phyloP scores from a whole-genome alignment of 129 eudicot genomes.

The Chrysanthemum lavandulifolium region DNA sequence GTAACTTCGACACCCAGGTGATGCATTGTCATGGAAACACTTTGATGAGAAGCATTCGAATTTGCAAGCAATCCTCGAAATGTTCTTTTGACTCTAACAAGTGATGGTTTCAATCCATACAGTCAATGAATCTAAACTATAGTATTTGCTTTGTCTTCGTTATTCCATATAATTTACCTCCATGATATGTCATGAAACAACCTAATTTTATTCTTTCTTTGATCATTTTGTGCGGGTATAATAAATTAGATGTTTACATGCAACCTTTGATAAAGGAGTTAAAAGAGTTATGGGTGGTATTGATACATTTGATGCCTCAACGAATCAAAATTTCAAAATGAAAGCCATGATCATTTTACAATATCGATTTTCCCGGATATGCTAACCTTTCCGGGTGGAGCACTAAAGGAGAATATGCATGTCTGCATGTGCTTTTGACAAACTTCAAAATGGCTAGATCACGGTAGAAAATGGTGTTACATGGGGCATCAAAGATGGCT shows the following conservation, averaged over 20 bases:
- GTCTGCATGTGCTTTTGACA: no score
- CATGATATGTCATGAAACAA: constrained; percentile 1
- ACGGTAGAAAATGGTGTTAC: no score
- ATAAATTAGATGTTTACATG: not conserved
- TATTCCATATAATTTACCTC: not conserved
- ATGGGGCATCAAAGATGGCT: no score
- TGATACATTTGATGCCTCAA: no score
- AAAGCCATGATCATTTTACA: no score
- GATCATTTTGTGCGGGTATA: not conserved
- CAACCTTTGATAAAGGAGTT: no score
- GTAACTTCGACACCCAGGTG: not conserved
- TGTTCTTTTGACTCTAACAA: not conserved
- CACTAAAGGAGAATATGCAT: no score
- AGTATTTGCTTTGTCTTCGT: not conserved
- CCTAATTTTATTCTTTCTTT: not conserved
- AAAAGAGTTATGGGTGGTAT: no score
- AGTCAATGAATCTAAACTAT: not conserved
- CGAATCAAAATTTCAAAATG: no score
- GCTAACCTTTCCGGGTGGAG: no score
- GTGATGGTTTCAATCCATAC: not conserved
- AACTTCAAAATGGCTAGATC: no score
- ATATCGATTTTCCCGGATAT: no score
- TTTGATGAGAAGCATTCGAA: not conserved
- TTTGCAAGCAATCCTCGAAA: not conserved
- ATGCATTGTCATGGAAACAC: not conserved